phyloP scores from a whole-genome alignment of 306 rosid species.

The Leucaena leucocephala region DNA sequence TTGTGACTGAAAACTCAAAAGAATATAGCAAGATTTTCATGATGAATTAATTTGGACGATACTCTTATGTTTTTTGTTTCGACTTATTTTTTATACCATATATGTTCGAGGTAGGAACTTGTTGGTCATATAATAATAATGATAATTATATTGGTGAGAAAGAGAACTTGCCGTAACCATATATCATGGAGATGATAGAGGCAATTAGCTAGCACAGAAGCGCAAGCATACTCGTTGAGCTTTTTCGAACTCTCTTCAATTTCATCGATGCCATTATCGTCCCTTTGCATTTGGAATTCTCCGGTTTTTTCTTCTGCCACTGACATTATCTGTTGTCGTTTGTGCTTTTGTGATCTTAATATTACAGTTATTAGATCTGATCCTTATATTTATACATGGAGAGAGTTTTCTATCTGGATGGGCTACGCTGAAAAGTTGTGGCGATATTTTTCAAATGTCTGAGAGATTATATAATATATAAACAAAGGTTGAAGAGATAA shows the following conservation, averaged over 20 bases:
- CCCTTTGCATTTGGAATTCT: background rate
- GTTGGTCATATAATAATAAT: too few relatives aligned
- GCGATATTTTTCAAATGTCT: background rate
- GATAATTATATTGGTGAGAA: too few relatives aligned
- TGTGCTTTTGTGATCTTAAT: background rate
- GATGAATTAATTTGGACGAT: too few relatives aligned
- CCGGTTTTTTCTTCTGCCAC: background rate
- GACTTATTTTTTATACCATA: too few relatives aligned
- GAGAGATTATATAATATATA: background rate
- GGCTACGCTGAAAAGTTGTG: background rate
- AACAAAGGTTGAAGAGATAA: background rate
- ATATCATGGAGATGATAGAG: constrained; percentile 58
- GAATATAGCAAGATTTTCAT: background rate
- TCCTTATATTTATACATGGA: background rate
- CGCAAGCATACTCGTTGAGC: constrained; percentile 59
- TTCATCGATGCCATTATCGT: background rate
- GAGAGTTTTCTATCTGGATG: background rate
- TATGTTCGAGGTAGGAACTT: too few relatives aligned
- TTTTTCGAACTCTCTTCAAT: constrained; percentile 12
- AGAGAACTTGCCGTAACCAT: constrained; percentile 41
- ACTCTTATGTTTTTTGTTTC: too few relatives aligned
- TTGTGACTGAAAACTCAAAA: constrained; percentile 45
- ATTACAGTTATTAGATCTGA: background rate
- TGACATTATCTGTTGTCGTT: background rate
- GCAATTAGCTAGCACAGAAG: constrained; percentile 51